These are phyloP conservation scores for Citrus inodora DNA, from an alignment of 345 rosid species.

Conservation along the genomic window DNA sequence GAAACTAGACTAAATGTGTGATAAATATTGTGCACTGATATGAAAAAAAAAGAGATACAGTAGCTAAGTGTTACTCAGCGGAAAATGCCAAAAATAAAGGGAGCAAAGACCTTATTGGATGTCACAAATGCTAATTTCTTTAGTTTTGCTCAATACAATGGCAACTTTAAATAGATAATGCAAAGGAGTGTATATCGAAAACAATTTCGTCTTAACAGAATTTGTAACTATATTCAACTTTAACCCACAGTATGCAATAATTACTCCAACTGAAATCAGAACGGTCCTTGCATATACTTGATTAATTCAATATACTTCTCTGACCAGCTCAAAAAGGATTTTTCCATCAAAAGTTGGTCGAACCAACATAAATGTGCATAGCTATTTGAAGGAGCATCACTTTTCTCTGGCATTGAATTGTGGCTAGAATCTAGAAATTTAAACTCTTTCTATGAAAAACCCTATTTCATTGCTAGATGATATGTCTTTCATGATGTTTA, in stretches of 20 bases:
- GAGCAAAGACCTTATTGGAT: neutral
- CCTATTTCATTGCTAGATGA: neutral
- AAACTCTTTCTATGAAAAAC: neutral
- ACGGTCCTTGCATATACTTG: neutral
- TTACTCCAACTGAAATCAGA: neutral
- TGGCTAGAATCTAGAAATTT: neutral
- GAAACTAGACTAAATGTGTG: neutral
- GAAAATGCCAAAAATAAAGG: neutral
- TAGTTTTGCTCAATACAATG: neutral
- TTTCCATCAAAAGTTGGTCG: neutral
- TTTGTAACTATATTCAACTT: neutral
- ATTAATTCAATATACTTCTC: neutral
- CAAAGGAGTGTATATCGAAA: neutral
- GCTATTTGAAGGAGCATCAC: neutral
- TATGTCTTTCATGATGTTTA: neutral
- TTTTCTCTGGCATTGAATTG: neutral
- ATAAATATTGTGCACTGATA: constrained; percentile 1
- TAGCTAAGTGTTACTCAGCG: neutral
- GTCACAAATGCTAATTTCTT: neutral
- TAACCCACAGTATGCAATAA: neutral
- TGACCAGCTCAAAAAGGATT: neutral
- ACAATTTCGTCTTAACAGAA: neutral
- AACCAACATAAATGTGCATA: neutral
- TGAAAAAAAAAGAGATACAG: neutral
- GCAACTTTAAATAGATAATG: neutral